Conservation (phyloP, 352 stramenopile species). For the Saprolegnia diclina region DNA sequence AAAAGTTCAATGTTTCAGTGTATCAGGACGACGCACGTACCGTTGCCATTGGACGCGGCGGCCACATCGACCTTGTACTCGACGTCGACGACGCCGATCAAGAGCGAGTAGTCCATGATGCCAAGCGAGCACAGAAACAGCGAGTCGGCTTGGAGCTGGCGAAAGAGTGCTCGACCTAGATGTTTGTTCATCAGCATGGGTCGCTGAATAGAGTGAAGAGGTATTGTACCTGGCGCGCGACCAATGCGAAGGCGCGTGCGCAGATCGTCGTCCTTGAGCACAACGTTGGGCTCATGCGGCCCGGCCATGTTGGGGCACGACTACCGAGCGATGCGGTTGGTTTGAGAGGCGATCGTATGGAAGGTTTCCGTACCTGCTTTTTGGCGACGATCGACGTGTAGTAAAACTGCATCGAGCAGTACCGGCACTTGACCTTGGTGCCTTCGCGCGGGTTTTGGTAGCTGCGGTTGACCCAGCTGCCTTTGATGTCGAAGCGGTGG, state of each 20-base stretch:
- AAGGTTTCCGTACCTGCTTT: slow-evolving; percentile 31
- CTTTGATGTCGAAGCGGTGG: slow-evolving; percentile 88
- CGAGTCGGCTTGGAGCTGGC: slow-evolving; percentile 66
- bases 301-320: slow-evolving; percentile 73
- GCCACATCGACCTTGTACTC: slow-evolving; percentile 65
- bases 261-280: slow-evolving; percentile 85
- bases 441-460: slow-evolving; percentile 68
- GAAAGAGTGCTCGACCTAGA: slow-evolving; percentile 39
- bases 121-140: slow-evolving; percentile 64
- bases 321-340: no score
- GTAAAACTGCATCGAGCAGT: slow-evolving; percentile 84
- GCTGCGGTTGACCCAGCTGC: slow-evolving; percentile 86
- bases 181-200: slow-evolving; percentile 1
- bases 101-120: slow-evolving; percentile 89
- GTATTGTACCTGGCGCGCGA: slow-evolving; percentile 35
- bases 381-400: slow-evolving; percentile 59
- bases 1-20: not conserved
- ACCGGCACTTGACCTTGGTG: slow-evolving; percentile 74
- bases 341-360: slow-evolving; percentile 4
- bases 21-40: slow-evolving; percentile 21
- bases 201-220: slow-evolving; percentile 8
- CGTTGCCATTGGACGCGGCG: not conserved
- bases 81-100: slow-evolving; percentile 82
- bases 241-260: slow-evolving; percentile 76
- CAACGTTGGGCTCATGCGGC: slow-evolving; percentile 75